Evolutionary conservation across 2,329 filamentous ascomycete genomes (phyloP), one percentile per base, ranked within the genome.

Genomic region (Sporothrix dimorphospora): DNA sequence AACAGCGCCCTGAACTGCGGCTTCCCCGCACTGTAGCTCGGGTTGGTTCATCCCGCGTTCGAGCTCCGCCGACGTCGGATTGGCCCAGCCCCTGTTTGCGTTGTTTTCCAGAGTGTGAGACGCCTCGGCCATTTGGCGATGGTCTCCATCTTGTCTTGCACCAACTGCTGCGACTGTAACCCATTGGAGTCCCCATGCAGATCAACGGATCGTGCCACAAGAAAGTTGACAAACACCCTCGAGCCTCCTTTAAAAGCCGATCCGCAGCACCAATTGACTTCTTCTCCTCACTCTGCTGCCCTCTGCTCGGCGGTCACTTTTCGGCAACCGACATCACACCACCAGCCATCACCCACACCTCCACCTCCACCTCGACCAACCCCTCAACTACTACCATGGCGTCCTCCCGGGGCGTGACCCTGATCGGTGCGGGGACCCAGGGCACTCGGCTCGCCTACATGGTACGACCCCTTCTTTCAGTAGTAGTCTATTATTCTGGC

Each of bases 371-470:
- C 30, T 34, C 6, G 6, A 34, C 30, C 30, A 34, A 34, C 30
- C 30, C 30, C 30, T 34, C 6, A 34, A 9, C 40, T 2, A 9
- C 40, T 42, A 9, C 40, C 40, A 42, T 42, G 40, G 40, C 51
- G 40, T 21, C 53, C 6, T 45, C 57, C n/a, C 69, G 55, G 24
- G 69, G 55, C 30, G 55, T 70, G 6, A 70, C 68, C 9, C 69
- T 70, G 1, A 51, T 63, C 16, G 69, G 69, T 21, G 69, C 69
- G 6, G 69, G 68, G 42, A 70, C 69, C 14, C 55, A 70, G n/a
- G 69, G 69, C 55, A 70, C 69, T 0, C 69, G 69, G 19, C 42
- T 70, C 8, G 69, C 69, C 27, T 70, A 51, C 69, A 70, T 63
- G 69, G 69, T 63, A 21, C 4, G 34, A 19, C 9, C 21, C 34